A percentile compares a stretch with the other conserved stretches of the same genome.
phyloP scores from a whole-genome alignment of 192 early-diverging fungal species.

The Umbelopsis ramanniana region DNA sequence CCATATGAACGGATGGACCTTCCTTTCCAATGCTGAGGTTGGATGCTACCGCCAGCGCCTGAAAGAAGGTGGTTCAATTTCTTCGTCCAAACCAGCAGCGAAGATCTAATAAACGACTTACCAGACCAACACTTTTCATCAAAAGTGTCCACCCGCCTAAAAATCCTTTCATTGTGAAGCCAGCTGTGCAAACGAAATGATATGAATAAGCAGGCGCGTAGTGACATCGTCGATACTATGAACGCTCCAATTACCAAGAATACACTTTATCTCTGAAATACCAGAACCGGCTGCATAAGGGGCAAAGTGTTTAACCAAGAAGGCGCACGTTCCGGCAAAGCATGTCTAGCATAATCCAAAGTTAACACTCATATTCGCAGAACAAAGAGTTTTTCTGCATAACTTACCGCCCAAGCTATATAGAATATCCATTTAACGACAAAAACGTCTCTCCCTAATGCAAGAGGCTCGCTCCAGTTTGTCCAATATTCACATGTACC shows the following conservation, averaged over 20 bases:
- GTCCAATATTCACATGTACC: conserved; percentile 73
- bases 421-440: conserved; percentile 84
- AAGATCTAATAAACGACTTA: conserved; percentile 33
- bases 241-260: conserved; percentile 51
- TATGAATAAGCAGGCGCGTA: background rate
- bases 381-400: background rate
- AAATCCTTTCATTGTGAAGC: conserved; percentile 94
- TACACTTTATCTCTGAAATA: conserved; percentile 89
- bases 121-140: conserved; percentile 90
- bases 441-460: conserved; percentile 50
- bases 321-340: conserved; percentile 76
- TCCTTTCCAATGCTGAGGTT: conserved; percentile 94
- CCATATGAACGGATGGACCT: conserved; percentile 95
- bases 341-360: conserved; percentile 47
- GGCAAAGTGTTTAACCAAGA: conserved; percentile 74
- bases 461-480: conserved; percentile 68
- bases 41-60: conserved; percentile 84
- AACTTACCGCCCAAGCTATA: conserved; percentile 66
- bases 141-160: conserved; percentile 89
- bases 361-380: background rate
- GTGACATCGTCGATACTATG: background rate
- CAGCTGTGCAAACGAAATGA: conserved; percentile 48
- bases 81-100: background rate
- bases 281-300: conserved; percentile 96
- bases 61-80: background rate